A percentile compares a stretch with the other conserved stretches of the same genome.
These are phyloP conservation scores for Picocystis sp. DNA, from an alignment of 163 green algal genomes.

Conservation along the genomic window DNA sequence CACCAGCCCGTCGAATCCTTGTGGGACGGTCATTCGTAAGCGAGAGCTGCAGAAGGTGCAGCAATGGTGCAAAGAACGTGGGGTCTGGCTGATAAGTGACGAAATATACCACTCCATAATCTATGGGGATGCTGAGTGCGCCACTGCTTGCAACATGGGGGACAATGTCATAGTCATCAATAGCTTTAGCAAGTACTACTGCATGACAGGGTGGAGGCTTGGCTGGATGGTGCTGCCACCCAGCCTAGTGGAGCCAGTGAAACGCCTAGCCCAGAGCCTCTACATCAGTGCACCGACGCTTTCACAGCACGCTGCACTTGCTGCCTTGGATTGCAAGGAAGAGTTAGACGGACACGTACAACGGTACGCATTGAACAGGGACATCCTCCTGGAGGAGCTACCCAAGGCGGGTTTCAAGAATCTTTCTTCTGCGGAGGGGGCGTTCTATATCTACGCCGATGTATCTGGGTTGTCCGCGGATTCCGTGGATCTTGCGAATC, in stretches of 20 bases:
- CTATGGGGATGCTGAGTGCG: conserved; percentile 3
- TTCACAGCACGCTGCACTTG: conserved; percentile 9
- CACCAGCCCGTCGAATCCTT: conserved; percentile 12
- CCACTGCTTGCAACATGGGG: conserved; percentile 6
- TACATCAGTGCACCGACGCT: conserved; percentile 12
- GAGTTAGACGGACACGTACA: conserved; percentile 6
- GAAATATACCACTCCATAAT: conserved; percentile 18
- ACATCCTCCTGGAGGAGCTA: conserved; percentile 12
- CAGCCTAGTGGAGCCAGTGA: neutral
- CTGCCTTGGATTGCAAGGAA: conserved; percentile 11
- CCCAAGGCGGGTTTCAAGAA: conserved; percentile 12
- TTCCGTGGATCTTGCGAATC: conserved; percentile 7
- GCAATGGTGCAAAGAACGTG: conserved; percentile 2
- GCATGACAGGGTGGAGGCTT: conserved; percentile 17
- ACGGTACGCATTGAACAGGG: conserved; percentile 3
- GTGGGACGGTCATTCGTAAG: conserved; percentile 8
- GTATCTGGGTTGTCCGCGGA: conserved; percentile 3
- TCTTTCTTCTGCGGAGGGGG: conserved; percentile 9
- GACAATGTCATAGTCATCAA: conserved; percentile 14
- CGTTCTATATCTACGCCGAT: conserved; percentile 17
- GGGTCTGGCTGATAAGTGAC: conserved; percentile 9
- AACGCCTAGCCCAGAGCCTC: conserved; percentile 9
- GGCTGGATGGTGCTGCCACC: conserved; percentile 12
- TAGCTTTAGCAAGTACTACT: conserved; percentile 18
- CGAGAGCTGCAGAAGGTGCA: conserved; percentile 8